Conservation (phyloP, 2,329 filamentous ascomycete species). For the Calonectria hongkongensis region DNA sequence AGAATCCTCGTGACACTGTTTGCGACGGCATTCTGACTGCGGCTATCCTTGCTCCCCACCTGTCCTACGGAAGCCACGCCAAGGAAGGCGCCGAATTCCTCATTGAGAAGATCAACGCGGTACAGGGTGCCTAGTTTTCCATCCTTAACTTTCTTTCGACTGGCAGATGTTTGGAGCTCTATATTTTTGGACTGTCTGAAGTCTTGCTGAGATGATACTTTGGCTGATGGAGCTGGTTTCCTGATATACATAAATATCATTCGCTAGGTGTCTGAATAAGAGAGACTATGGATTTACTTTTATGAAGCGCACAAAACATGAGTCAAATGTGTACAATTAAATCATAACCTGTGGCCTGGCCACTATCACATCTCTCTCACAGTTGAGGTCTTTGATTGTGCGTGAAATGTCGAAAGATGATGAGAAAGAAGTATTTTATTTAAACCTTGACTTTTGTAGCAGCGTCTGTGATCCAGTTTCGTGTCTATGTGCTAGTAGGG, state of each 20-base stretch:
- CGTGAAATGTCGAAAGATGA: too few relatives aligned
- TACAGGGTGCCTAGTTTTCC: neutral
- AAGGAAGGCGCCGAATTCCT: slow-evolving; percentile 18
- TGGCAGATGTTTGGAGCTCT: neutral
- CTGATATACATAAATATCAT: neutral
- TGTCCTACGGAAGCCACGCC: slow-evolving; percentile 23
- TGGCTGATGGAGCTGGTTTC: neutral
- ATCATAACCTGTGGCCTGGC: too few relatives aligned
- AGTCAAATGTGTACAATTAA: too few relatives aligned
- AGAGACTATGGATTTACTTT: neutral
- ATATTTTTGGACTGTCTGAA: neutral
- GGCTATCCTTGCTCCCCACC: slow-evolving; percentile 16
- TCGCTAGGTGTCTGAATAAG: neutral
- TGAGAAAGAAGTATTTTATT: too few relatives aligned
- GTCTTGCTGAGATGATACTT: neutral
- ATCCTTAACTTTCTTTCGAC: neutral
- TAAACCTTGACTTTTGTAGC: too few relatives aligned
- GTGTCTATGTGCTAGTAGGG: too few relatives aligned
- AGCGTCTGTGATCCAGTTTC: too few relatives aligned
- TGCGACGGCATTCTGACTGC: slow-evolving; percentile 22
- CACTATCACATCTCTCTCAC: too few relatives aligned
- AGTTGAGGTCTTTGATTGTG: too few relatives aligned
- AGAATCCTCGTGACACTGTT: slow-evolving; percentile 24
- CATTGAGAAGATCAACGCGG: neutral
- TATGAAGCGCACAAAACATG: too few relatives aligned